Base-by-base conservation (phyloP, 805 yeast species). In the Schwanniomyces pseudopolymorphus region DNA sequence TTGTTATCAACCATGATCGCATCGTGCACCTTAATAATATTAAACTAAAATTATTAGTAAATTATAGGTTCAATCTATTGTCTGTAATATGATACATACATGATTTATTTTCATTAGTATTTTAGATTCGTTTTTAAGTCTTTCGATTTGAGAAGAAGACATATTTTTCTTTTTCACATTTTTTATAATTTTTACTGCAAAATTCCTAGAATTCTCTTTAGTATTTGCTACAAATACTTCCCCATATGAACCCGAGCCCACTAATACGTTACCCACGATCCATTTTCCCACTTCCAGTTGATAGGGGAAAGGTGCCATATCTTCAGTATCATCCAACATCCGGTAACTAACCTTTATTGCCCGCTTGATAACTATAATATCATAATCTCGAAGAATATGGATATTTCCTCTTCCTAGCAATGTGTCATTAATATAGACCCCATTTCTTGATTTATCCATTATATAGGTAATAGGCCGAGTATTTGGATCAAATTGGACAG, bases 221-320 rank as follows among this genome's bases (percentile, higher is more conserved):
- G 61, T 56, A 33, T 55, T 45, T 5, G 75, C 70, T 21, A 73
- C 58, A 47, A 62, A 66, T 2, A 80, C 85, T 44, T 72, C 70
- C 1, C 87, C 87, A 68, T 80, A 82, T 0, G 85, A 76, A 1
- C 87, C 87, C 43, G 66, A 63, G 0, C 86, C 86, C 24, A 81
- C 57, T 3, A 75, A 53, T 24, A 66, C 65, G 3, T 74, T 56
- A 2, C 70, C 53, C 3, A 80, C 62, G 3, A 43, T 45, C 86
- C 86, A 81, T 45, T 26, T 45, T 2, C 33, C 42, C 26, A 53
- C 37, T 10, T 50, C 10, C n/a, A 3, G 39, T 20, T 22, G 16
- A 17, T n/a, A 27, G 20, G 39, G 43, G n/a, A 17, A 11, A 14
- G 36, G 33, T 16, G 26, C 25, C 10, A 9, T 11, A 33, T 20